phyloP scores from a whole-genome alignment of 2,329 filamentous ascomycete genomes.

The Fusarium sp. region DNA sequence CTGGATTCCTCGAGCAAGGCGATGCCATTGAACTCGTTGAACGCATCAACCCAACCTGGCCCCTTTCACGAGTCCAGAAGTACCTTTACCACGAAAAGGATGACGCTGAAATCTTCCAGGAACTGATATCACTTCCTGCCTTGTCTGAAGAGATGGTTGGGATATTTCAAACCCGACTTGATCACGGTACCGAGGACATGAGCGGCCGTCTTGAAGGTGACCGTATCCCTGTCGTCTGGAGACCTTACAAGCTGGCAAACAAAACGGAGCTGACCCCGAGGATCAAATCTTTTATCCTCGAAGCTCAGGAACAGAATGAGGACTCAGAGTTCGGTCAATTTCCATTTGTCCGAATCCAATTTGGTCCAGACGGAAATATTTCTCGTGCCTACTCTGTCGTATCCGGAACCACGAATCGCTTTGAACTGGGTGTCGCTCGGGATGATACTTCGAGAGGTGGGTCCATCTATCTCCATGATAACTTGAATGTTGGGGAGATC shows the following conservation, averaged over 20 bases:
- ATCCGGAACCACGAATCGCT: not conserved
- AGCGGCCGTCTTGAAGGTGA: conserved; percentile 16
- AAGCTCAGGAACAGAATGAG: not conserved
- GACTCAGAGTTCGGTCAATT: not conserved
- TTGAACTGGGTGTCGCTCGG: conserved; percentile 9
- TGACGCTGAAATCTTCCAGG: not conserved
- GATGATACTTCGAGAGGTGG: conserved; percentile 20
- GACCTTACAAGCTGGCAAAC: conserved; percentile 7
- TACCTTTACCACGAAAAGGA: conserved; percentile 23
- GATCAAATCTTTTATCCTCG: conserved; percentile 15
- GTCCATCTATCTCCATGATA: conserved; percentile 12
- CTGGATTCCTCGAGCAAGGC: conserved; percentile 4
- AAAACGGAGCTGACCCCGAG: conserved; percentile 1
- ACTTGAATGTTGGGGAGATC: not conserved
- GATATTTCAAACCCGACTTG: conserved; percentile 3
- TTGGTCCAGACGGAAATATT: not conserved
- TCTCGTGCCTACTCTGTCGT: conserved; percentile 24
- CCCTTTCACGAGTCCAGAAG: conserved; percentile 9
- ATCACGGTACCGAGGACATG: conserved; percentile 18
- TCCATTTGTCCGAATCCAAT: conserved; percentile 16
- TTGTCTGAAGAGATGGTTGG: conserved; percentile 16
- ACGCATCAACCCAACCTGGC: conserved; percentile 17
- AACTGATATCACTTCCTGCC: not conserved
- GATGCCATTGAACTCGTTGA: conserved; percentile 6
- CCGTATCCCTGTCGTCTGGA: conserved; percentile 3